phyloP scores from a whole-genome alignment of 306 rosid genomes.

The Quercus aquifolioides region DNA sequence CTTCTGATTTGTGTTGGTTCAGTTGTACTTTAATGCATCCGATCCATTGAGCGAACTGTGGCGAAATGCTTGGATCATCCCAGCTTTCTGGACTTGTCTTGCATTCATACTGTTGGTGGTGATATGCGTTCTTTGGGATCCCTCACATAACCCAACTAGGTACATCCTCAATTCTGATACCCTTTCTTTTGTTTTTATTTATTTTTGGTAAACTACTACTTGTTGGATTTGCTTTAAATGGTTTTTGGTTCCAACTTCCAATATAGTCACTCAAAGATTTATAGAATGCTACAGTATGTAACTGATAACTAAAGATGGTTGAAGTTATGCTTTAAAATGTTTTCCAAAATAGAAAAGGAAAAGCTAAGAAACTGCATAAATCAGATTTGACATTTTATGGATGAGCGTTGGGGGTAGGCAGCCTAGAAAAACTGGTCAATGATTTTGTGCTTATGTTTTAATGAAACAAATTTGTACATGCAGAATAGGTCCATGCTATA shows the following conservation, averaged over 20 bases:
- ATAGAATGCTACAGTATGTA: neutral
- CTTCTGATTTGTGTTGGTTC: slow-evolving; percentile 28
- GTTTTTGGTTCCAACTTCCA: neutral
- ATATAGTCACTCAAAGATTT: neutral
- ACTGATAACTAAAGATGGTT: too few relatives aligned
- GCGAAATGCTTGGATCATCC: slow-evolving; percentile 73
- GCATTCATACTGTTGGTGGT: slow-evolving; percentile 52
- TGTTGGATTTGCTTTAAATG: neutral
- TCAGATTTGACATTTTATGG: neutral
- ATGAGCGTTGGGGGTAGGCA: neutral
- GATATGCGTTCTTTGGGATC: slow-evolving; percentile 74
- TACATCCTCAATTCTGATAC: slow-evolving; percentile 15
- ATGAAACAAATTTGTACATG: too few relatives aligned
- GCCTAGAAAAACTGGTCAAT: neutral
- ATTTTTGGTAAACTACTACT: neutral
- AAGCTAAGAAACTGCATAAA: neutral
- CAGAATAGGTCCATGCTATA: too few relatives aligned
- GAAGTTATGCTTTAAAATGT: neutral
- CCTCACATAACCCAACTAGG: slow-evolving; percentile 76
- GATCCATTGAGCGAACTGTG: slow-evolving; percentile 71
- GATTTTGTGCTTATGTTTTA: neutral
- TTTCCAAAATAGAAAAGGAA: neutral
- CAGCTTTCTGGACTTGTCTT: slow-evolving; percentile 73
- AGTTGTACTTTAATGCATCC: slow-evolving; percentile 76
- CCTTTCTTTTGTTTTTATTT: neutral